Percentiles rank a stretch among this genome's conserved stretches.
These are phyloP conservation scores for Prunus mongolica DNA, from an alignment of 306 rosid species.

Conservation along the genomic window DNA sequence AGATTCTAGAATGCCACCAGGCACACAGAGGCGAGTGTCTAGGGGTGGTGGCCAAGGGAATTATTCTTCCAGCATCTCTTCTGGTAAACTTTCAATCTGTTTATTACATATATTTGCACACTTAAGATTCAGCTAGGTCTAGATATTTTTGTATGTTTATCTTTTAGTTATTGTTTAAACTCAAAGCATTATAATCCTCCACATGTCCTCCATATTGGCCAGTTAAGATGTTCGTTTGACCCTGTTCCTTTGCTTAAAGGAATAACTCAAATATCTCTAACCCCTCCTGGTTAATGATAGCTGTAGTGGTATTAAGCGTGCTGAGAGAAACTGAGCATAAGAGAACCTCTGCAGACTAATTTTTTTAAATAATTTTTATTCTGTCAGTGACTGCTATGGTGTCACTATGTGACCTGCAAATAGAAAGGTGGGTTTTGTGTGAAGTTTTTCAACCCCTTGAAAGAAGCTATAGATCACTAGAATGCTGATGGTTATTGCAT, in stretches of 20 bases:
- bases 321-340: background rate
- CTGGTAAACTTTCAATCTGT: conserved; percentile 23
- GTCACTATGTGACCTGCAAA: background rate
- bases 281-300: background rate
- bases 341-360: background rate
- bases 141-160: background rate
- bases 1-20: conserved; percentile 42
- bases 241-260: background rate
- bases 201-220: background rate
- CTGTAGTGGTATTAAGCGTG: background rate
- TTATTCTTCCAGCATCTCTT: conserved; percentile 33
- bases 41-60: conserved; percentile 64
- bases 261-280: background rate
- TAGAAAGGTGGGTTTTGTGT: background rate
- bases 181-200: background rate
- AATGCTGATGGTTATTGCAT: no score
- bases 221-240: background rate
- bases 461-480: no score
- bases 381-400: background rate
- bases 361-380: background rate
- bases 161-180: background rate
- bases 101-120: background rate
- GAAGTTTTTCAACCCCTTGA: background rate
- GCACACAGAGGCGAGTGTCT: conserved; percentile 48
- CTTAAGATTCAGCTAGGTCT: background rate